phyloP scores from a whole-genome alignment of 2,329 filamentous ascomycete species.

The Cyphellophora attinorum region DNA sequence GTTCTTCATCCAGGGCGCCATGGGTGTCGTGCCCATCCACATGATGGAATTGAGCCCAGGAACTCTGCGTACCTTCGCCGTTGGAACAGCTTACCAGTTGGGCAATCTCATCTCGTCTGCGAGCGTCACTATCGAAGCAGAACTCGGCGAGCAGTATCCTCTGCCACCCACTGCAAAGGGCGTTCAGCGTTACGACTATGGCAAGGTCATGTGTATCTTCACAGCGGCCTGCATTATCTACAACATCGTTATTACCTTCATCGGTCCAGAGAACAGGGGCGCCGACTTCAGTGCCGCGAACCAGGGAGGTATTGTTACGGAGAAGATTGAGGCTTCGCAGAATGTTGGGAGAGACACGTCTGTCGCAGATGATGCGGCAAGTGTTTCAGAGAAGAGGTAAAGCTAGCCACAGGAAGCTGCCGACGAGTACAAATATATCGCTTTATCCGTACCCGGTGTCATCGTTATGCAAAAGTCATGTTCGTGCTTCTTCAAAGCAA shows the following conservation, averaged over 20 bases:
- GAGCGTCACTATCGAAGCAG: slow-evolving; percentile 32
- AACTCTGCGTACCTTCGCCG: slow-evolving; percentile 24
- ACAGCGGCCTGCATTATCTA: slow-evolving; percentile 21
- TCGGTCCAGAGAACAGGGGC: slow-evolving; percentile 22
- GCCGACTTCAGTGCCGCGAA: too few species aligned
- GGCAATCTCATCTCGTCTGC: slow-evolving; percentile 31
- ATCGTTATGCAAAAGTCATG: too few species aligned
- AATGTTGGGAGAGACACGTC: too few species aligned
- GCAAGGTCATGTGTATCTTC: slow-evolving; percentile 28
- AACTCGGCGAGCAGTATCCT: slow-evolving; percentile 32
- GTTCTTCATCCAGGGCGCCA: slow-evolving; percentile 28
- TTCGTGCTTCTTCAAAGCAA: too few species aligned
- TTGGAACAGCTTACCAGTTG: slow-evolving; percentile 29
- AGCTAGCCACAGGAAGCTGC: too few species aligned
- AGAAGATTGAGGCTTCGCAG: too few species aligned
- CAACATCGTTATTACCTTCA: slow-evolving; percentile 25
- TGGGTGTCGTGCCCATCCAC: slow-evolving; percentile 30
- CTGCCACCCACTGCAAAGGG: slow-evolving; percentile 23
- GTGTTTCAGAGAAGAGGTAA: too few species aligned
- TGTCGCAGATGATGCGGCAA: too few species aligned
- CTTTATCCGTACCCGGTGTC: too few species aligned
- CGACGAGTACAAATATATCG: too few species aligned
- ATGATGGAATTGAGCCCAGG: slow-evolving; percentile 26
- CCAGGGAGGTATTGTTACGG: too few species aligned
- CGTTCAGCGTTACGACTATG: slow-evolving; percentile 29